A percentile compares a stretch with the other conserved stretches of the same genome.
Evolutionary conservation across 1,284 basidiomycete genomes (phyloP).

Genomic region (Xerocomus nothofagi): DNA sequence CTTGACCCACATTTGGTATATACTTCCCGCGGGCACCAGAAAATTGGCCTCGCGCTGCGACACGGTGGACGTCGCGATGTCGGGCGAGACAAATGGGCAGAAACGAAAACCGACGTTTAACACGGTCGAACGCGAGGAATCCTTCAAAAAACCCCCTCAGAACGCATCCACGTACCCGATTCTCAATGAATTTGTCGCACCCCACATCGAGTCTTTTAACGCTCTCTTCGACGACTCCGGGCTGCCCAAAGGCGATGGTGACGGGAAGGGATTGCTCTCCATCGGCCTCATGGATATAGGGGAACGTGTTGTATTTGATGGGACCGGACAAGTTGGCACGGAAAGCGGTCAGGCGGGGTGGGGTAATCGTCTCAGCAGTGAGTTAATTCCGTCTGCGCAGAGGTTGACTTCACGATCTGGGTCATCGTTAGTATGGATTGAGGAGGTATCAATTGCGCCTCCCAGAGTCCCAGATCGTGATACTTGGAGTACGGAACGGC

Average conservation of each 20-base stretch:
- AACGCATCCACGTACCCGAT: slow-evolving; percentile 75
- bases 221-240: slow-evolving; percentile 89
- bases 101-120: slow-evolving; percentile 64
- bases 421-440: slow-evolving; percentile 76
- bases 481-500: slow-evolving; percentile 71
- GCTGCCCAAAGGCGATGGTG: slow-evolving; percentile 66
- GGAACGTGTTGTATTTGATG: slow-evolving; percentile 91
- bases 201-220: slow-evolving; percentile 97
- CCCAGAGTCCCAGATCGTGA: slow-evolving; percentile 90
- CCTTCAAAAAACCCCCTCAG: slow-evolving; percentile 78
- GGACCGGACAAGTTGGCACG: slow-evolving; percentile 52
- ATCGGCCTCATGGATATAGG: slow-evolving; percentile 84
- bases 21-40: slow-evolving; percentile 13
- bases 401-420: slow-evolving; percentile 15
- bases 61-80: slow-evolving; percentile 32
- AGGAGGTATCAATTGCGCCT: slow-evolving; percentile 79
- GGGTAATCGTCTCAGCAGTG: slow-evolving; percentile 83
- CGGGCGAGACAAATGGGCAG: slow-evolving; percentile 31
- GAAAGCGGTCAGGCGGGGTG: slow-evolving; percentile 60
- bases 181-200: slow-evolving; percentile 90
- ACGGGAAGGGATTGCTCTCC: slow-evolving; percentile 80
- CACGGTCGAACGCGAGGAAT: slow-evolving; percentile 81
- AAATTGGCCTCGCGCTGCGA: slow-evolving; percentile 9
- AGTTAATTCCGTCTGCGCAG: slow-evolving; percentile 37
- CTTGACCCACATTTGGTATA: slow-evolving; percentile 18